Conservation (phyloP, 1,284 basidiomycete genomes). For the Ganoderma lucidum region DNA sequence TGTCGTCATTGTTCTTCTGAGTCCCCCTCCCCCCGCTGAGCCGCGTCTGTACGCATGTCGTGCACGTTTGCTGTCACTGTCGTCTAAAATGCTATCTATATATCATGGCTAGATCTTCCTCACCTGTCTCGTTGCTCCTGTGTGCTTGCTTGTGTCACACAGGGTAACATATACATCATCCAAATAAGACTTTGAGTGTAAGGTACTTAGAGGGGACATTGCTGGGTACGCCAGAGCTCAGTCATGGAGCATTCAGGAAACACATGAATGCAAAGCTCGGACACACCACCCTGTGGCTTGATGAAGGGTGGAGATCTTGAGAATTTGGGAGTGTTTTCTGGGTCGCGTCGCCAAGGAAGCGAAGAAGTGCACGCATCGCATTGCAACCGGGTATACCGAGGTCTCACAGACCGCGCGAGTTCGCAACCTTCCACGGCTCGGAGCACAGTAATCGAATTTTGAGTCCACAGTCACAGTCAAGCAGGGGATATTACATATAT, state of each 20-base stretch:
- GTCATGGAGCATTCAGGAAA: too few relatives aligned
- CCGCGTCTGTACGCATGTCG: not conserved
- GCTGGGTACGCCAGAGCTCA: too few relatives aligned
- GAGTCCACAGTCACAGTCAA: not conserved
- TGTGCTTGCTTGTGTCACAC: not conserved
- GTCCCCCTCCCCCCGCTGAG: not conserved
- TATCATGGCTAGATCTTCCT: not conserved
- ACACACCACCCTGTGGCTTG: not conserved
- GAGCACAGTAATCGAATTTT: not conserved
- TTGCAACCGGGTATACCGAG: not conserved
- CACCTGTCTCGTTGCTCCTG: not conserved
- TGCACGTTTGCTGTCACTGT: conserved; percentile 5
- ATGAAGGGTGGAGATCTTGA: not conserved
- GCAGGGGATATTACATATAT: conserved; percentile 18
- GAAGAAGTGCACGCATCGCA: not conserved
- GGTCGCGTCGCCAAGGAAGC: not conserved
- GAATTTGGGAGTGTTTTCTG: not conserved
- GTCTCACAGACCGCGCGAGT: not conserved
- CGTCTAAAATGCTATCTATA: conserved; percentile 6
- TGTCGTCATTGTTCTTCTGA: conserved; percentile 1
- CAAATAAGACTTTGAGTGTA: not conserved
- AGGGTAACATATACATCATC: not conserved
- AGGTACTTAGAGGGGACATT: too few relatives aligned
- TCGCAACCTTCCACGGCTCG: not conserved
- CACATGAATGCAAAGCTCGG: too few relatives aligned